A percentile compares a stretch with the other conserved stretches of the same genome.
These are phyloP conservation scores for Lupinus albus DNA, from an alignment of 306 rosid genomes.

Conservation along the genomic window DNA sequence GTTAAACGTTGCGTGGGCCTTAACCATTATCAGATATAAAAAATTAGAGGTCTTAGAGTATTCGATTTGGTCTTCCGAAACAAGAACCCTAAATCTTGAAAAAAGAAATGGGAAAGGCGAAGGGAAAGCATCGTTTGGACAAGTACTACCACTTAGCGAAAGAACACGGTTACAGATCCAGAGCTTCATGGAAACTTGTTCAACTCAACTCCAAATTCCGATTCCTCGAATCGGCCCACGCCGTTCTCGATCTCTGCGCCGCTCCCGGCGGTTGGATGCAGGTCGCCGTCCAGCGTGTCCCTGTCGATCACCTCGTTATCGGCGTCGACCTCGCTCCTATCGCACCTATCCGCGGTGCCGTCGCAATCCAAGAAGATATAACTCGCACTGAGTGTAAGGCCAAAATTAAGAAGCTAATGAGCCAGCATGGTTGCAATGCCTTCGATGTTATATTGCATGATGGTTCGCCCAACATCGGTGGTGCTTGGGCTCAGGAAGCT, in stretches of 20 bases:
- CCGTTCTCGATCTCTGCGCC: slow-evolving; percentile 97
- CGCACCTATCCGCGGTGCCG: slow-evolving; percentile 74
- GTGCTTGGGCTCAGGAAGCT: slow-evolving; percentile 97
- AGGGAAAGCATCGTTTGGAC: slow-evolving; percentile 86
- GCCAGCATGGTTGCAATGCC: slow-evolving; percentile 50
- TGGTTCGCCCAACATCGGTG: slow-evolving; percentile 92
- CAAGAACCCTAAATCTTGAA: too few relatives aligned
- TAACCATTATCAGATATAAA: neutral
- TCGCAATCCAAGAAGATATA: slow-evolving; percentile 80
- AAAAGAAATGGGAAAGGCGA: slow-evolving; percentile 28
- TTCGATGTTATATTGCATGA: slow-evolving; percentile 79
- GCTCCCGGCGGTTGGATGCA: slow-evolving; percentile 99
- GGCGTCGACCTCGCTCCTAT: slow-evolving; percentile 87
- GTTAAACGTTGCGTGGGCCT: neutral
- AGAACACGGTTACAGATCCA: slow-evolving; percentile 89
- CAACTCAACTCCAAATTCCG: slow-evolving; percentile 72
- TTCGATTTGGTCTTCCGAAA: neutral
- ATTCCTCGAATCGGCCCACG: slow-evolving; percentile 72
- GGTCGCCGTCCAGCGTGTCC: slow-evolving; percentile 81
- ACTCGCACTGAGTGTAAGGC: slow-evolving; percentile 72
- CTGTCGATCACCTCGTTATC: slow-evolving; percentile 69
- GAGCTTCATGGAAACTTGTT: slow-evolving; percentile 91
- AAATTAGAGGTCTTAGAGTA: too few relatives aligned
- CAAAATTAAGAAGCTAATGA: slow-evolving; percentile 66
- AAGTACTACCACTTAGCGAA: slow-evolving; percentile 79